A percentile compares a stretch with the other conserved stretches of the same genome.
phyloP scores from a whole-genome alignment of 2,329 filamentous ascomycete species.

The Neoscytalidium dimidiatum region DNA sequence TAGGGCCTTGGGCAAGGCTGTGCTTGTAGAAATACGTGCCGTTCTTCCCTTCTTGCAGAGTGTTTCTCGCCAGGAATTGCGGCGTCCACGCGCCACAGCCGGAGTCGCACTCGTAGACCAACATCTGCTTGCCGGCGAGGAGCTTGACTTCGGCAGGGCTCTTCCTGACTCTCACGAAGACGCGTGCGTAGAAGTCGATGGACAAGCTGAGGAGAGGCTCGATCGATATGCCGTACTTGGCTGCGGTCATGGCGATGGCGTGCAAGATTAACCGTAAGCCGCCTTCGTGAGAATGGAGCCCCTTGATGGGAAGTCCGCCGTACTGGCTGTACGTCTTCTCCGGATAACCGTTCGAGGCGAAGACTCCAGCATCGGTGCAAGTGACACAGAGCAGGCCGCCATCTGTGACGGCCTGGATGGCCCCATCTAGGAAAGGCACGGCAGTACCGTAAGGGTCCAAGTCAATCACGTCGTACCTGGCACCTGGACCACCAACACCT shows the following conservation, averaged over 20 bases:
- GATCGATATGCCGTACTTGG: slow-evolving; percentile 82
- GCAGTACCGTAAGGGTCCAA: slow-evolving; percentile 95
- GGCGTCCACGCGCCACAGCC: slow-evolving; percentile 92
- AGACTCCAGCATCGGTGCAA: slow-evolving; percentile 94
- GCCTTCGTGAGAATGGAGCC: slow-evolving; percentile 82
- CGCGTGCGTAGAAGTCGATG: slow-evolving; percentile 90
- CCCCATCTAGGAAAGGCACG: slow-evolving; percentile 87
- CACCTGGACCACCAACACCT: slow-evolving; percentile 33
- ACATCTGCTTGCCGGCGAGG: slow-evolving; percentile 85
- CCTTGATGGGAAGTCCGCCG: slow-evolving; percentile 84
- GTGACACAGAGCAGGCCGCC: slow-evolving; percentile 92
- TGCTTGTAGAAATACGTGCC: slow-evolving; percentile 73
- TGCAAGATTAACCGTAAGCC: slow-evolving; percentile 86
- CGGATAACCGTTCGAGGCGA: slow-evolving; percentile 89
- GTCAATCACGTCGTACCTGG: slow-evolving; percentile 90
- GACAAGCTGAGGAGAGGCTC: slow-evolving; percentile 90
- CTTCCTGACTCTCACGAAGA: slow-evolving; percentile 81
- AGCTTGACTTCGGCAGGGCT: slow-evolving; percentile 89
- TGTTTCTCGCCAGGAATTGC: slow-evolving; percentile 74
- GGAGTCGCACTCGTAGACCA: slow-evolving; percentile 85
- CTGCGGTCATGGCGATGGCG: slow-evolving; percentile 76
- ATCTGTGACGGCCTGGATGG: slow-evolving; percentile 82
- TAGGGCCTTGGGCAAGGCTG: slow-evolving; percentile 70
- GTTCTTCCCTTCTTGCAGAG: slow-evolving; percentile 67
- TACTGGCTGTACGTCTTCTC: slow-evolving; percentile 96